Evolutionary conservation across 1,284 basidiomycete species (phyloP).

Genomic region (Pyrrhoderma noxium): DNA sequence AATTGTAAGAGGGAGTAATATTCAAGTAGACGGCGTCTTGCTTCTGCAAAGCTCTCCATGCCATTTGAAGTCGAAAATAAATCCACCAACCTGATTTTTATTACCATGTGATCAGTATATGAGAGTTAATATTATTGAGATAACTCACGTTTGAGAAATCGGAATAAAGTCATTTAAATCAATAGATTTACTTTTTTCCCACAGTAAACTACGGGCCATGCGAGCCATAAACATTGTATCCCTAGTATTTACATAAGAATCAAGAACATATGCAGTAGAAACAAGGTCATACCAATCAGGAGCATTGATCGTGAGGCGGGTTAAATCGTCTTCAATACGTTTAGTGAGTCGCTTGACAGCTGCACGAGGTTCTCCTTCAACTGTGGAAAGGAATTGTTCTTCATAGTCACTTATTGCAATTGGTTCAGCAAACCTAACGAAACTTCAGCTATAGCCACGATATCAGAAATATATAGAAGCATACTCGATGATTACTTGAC

Average conservation of each 20-base stretch:
- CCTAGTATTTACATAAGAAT: slow-evolving; percentile 39
- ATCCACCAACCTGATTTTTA: slow-evolving; percentile 52
- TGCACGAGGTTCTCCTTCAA: slow-evolving; percentile 61
- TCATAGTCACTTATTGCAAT: slow-evolving; percentile 72
- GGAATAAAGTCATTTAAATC: slow-evolving; percentile 72
- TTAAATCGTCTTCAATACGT: slow-evolving; percentile 62
- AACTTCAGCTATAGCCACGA: neutral
- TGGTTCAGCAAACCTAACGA: slow-evolving; percentile 68
- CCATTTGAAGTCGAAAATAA: slow-evolving; percentile 66
- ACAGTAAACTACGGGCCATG: slow-evolving; percentile 86
- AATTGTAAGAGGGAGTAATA: slow-evolving; percentile 85
- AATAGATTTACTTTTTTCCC: slow-evolving; percentile 70
- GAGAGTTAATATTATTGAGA: neutral
- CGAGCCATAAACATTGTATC: slow-evolving; percentile 78
- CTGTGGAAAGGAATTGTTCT: slow-evolving; percentile 66
- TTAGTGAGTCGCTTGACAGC: slow-evolving; percentile 87
- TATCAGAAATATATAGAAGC: slow-evolving; percentile 23
- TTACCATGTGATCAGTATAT: slow-evolving; percentile 3
- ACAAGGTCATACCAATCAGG: slow-evolving; percentile 71
- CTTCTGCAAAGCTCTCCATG: slow-evolving; percentile 50
- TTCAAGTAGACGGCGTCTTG: slow-evolving; percentile 67
- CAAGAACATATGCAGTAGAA: neutral
- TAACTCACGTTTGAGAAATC: slow-evolving; percentile 83
- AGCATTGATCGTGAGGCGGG: slow-evolving; percentile 81
- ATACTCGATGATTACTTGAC: slow-evolving; percentile 66